phyloP scores from a whole-genome alignment of 1,139 yeast species.

The Kodamaea suecica region DNA sequence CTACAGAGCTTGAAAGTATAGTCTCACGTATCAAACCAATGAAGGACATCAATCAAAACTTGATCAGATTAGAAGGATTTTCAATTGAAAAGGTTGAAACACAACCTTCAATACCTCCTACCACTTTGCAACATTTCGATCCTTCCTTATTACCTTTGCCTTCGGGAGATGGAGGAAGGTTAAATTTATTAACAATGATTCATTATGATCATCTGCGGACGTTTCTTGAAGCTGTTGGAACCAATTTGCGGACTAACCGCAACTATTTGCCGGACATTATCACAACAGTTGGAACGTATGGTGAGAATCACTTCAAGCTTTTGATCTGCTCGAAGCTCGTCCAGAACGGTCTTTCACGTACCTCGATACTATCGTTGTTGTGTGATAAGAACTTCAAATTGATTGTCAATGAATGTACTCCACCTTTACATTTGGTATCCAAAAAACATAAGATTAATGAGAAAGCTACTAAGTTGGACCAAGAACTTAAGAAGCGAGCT shows the following conservation, averaged over 20 bases:
- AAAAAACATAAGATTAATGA: neutral
- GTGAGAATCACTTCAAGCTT: constrained; percentile 18
- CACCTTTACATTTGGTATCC: neutral
- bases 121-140: neutral
- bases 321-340: constrained; percentile 10
- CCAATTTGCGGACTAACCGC: constrained; percentile 3
- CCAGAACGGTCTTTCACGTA: constrained; percentile 1
- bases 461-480: neutral
- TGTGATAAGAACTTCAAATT: constrained; percentile 20
- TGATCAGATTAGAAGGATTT: neutral
- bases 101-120: neutral
- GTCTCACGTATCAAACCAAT: neutral
- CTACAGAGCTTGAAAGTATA: neutral
- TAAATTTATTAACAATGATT: constrained; percentile 15
- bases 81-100: too few relatives aligned
- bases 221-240: constrained; percentile 9
- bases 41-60: neutral
- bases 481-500: neutral
- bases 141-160: neutral
- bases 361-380: constrained; percentile 10
- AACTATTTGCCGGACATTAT: constrained; percentile 13
- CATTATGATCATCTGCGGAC: constrained; percentile 18
- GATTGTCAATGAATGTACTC: constrained; percentile 13
- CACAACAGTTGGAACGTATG: constrained; percentile 16
- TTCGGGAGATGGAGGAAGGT: constrained; percentile 2